A percentile compares a stretch with the other conserved stretches of the same genome.
Conservation (phyloP, 768 basidiomycete species). For the Rhizopogon salebrosus region DNA sequence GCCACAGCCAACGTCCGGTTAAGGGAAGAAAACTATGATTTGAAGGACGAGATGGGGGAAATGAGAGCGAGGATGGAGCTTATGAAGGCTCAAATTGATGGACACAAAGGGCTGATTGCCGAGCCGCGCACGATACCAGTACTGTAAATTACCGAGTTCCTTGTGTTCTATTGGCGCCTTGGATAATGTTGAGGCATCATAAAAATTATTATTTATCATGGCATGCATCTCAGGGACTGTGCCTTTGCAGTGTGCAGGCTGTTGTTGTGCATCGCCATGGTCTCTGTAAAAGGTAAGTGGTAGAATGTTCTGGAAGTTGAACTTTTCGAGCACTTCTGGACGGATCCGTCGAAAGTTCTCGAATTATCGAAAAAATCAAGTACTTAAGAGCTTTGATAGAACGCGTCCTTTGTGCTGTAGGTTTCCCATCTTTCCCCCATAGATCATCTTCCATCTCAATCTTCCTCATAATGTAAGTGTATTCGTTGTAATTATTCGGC, state of each 20-base stretch:
- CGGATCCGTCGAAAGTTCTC: conserved; percentile 37
- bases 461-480: conserved; percentile 12
- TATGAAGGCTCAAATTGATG: conserved; percentile 52
- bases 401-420: conserved; percentile 13
- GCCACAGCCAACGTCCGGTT: conserved; percentile 48
- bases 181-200: too few species aligned
- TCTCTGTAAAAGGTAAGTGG: conserved; percentile 5
- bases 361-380: conserved; percentile 26
- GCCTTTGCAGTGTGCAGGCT: too few species aligned
- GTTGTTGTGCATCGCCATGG: too few species aligned
- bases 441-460: conserved; percentile 1
- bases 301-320: conserved; percentile 33
- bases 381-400: conserved; percentile 32
- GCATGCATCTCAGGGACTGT: too few species aligned
- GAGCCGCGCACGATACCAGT: conserved; percentile 42
- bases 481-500: not conserved
- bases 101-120: conserved; percentile 38
- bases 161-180: too few species aligned
- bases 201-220: too few species aligned
- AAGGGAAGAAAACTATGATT: conserved; percentile 51
- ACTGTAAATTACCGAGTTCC: not conserved
- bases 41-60: conserved; percentile 57
- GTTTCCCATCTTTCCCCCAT: conserved; percentile 10
- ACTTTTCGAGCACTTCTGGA: conserved; percentile 6
- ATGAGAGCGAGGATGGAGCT: conserved; percentile 67